Conservation (phyloP, 306 rosid genomes). For the Canavalia ensiformis region DNA sequence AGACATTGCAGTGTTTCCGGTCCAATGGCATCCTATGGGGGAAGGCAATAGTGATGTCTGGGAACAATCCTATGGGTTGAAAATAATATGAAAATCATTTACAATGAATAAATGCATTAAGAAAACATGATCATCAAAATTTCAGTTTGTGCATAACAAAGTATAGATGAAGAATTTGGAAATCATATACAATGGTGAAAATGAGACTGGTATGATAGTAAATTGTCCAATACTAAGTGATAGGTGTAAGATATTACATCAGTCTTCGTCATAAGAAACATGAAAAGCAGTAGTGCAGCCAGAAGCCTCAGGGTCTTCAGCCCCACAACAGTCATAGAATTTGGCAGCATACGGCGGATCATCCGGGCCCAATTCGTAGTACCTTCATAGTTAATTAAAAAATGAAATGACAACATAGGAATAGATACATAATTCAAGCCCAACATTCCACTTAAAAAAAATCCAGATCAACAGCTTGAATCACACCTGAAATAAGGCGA, state of each 20-base stretch:
- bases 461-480: background rate
- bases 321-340: constrained; percentile 97
- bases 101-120: constrained; percentile 18
- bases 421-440: constrained; percentile 7
- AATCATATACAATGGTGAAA: constrained; percentile 31
- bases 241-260: constrained; percentile 43
- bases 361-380: constrained; percentile 80
- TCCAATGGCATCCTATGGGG: background rate
- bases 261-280: constrained; percentile 78
- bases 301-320: constrained; percentile 79
- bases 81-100: constrained; percentile 1
- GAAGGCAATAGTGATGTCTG: background rate
- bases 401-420: constrained; percentile 22
- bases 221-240: constrained; percentile 13
- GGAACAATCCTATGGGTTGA: background rate
- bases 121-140: constrained; percentile 22
- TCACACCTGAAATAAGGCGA: background rate
- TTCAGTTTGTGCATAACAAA: constrained; percentile 17
- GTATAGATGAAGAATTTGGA: constrained; percentile 36
- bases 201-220: constrained; percentile 23
- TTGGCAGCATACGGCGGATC: constrained; percentile 91
- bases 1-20: background rate
- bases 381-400: constrained; percentile 59
- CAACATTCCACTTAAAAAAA: background rate
- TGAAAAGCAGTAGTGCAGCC: constrained; percentile 87